Evolutionary conservation across 148 eudicot species (phyloP), one percentile per base, ranked within the genome.

Genomic region (Mesembryanthemum crystallinum): DNA sequence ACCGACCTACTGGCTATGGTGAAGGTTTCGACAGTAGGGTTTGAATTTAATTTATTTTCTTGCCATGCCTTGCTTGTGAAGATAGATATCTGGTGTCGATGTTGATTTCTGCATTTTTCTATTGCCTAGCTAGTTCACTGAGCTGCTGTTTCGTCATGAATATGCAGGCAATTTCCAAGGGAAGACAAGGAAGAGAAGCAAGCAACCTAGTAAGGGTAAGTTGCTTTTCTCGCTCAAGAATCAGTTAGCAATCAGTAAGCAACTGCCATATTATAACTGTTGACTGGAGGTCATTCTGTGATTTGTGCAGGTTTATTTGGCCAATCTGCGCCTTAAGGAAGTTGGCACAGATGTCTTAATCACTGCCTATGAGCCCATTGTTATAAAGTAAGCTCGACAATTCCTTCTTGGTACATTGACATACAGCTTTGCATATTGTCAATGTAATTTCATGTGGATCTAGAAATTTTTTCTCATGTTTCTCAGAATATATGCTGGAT

Each of bases 171-270:
- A 87, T 95, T 74, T 89, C 99, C 47, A 95, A 95, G 82, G 97
- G 94, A 73, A 88, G 94, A 21, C 99, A 95, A 81, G 99, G 97
- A 76, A 89, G 94, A 82, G 99, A 92, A 81, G 99, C 99, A 47
- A 91, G 89, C 55, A 92, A 95, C 73, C 18, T 86, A 27, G 91
- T 88, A 23, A 91, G 83, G 87, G 98, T 92, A 79, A 78, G 83
- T 27, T 52, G 58, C 59, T 60, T 27, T 67, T 21, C 64, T 73
- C 10, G 45, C 27, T 64, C 32, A 18, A 25, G 8, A 45, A 17
- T 64, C 32, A 27, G 7, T 14, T 17, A 58, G 59, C 57, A 65
- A 5, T 1, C 65, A 58, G 59, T 43, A 65, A 5, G 1, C 65
- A 27, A 59, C 29, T 8, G 12, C 62, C 37, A 55, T 49, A 18